A percentile compares a stretch with the other conserved stretches of the same genome.
Evolutionary conservation across 163 green algal genomes (phyloP).

Genomic region (Chlorella variabilis): DNA sequence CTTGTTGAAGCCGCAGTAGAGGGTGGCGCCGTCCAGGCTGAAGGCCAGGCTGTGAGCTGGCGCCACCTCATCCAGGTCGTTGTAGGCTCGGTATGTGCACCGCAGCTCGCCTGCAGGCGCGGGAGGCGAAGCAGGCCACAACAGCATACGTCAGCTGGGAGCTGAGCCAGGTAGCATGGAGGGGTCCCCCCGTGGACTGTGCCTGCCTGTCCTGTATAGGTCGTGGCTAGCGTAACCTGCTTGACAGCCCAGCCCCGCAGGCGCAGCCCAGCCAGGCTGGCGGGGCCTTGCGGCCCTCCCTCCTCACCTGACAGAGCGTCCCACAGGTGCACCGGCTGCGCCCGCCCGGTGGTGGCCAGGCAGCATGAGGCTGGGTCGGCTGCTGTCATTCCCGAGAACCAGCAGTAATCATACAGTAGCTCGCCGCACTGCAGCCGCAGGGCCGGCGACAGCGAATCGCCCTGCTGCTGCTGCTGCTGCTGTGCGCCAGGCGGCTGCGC

Average conservation of each 20-base stretch:
- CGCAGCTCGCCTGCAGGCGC: slow-evolving; percentile 66
- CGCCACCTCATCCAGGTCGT: slow-evolving; percentile 86
- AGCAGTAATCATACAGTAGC: slow-evolving; percentile 85
- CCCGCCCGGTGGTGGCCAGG: slow-evolving; percentile 74
- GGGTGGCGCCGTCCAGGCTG: slow-evolving; percentile 58
- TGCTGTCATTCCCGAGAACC: slow-evolving; percentile 76
- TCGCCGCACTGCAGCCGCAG: slow-evolving; percentile 73
- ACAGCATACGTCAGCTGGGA: no score
- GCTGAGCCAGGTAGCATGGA: no score
- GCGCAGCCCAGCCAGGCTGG: no score
- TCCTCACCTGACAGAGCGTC: slow-evolving; percentile 45
- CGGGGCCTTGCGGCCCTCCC: no score
- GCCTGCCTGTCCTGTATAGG: no score
- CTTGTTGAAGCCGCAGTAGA: slow-evolving; percentile 73
- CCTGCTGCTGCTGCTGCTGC: background rate
- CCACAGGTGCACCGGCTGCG: slow-evolving; percentile 67
- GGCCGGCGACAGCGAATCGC: slow-evolving; percentile 42
- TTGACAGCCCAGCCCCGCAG: no score
- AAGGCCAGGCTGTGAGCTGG: slow-evolving; percentile 85
- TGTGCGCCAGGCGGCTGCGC: background rate
- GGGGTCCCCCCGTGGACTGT: no score
- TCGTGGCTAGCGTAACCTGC: no score
- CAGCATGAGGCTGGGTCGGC: slow-evolving; percentile 78
- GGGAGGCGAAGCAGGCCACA: no score
- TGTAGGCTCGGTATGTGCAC: slow-evolving; percentile 83